phyloP scores from a whole-genome alignment of 192 early-diverging fungal genomes.

The Coemansia sp. region DNA sequence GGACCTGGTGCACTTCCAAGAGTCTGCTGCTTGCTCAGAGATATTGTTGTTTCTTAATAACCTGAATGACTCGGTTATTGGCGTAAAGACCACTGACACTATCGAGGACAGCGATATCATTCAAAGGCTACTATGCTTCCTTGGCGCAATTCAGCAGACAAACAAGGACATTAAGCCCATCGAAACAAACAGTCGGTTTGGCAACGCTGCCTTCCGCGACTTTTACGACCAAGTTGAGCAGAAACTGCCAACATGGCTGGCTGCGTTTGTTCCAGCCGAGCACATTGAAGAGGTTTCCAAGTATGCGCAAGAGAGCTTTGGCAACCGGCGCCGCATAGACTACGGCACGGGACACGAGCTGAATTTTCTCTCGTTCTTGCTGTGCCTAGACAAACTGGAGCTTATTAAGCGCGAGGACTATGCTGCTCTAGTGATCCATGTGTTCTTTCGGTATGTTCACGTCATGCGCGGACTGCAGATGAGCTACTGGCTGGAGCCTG shows the following conservation, averaged over 20 bases:
- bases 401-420: constrained; percentile 68
- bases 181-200: constrained; percentile 80
- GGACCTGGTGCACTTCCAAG: constrained; percentile 76
- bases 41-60: constrained; percentile 67
- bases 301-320: constrained; percentile 85
- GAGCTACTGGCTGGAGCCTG: constrained; percentile 94
- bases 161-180: constrained; percentile 69
- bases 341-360: constrained; percentile 98
- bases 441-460: constrained; percentile 80
- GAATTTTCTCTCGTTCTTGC: constrained; percentile 82
- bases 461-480: constrained; percentile 89
- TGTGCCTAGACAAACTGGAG: constrained; percentile 76
- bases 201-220: constrained; percentile 89
- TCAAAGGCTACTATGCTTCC: constrained; percentile 58
- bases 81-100: constrained; percentile 58
- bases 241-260: constrained; percentile 35
- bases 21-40: constrained; percentile 61
- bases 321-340: constrained; percentile 89
- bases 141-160: constrained; percentile 65
- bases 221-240: constrained; percentile 76
- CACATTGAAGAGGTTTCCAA: constrained; percentile 61
- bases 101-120: constrained; percentile 56
- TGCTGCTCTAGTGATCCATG: constrained; percentile 70
- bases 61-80: constrained; percentile 75
- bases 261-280: constrained; percentile 35